Base-by-base conservation (phyloP, 2,329 filamentous ascomycete genomes). In the Penicillium sp. region DNA sequence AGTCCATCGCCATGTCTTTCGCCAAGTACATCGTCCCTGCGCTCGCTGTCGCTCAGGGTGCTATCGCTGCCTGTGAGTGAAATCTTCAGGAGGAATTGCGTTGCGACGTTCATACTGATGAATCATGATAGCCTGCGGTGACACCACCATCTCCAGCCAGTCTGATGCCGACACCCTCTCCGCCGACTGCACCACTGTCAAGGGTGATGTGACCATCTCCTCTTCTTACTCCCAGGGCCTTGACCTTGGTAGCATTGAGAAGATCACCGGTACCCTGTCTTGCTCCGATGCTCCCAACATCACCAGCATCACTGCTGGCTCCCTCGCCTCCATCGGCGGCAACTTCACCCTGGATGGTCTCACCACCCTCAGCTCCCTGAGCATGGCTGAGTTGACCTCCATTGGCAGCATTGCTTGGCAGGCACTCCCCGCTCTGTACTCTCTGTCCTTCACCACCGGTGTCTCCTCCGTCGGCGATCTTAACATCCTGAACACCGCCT, bases 401-500 rank as follows among this genome's bases (percentile, higher is more conserved):
- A 86, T 96, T 61, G 83, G 84, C 64, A 77, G 78, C 56, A 88
- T 98, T 73, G 76, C 83, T 64, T 93, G 90, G 83, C 79, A 83
- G 57, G 89, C 89, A 65, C 85, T 97, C 43, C 87, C 87, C 60
- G 79, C 80, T 63, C 80, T 90, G 39, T 80, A 84, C 68, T 68
- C 71, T 33, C 77, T 90, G 45, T 78, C 77, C 55, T 89, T 90
- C 78, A 77, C 80, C 76, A 71, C 83, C 80, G 73, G 84, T 77
- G 81, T 98, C 68, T 86, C 82, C 67, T 80, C 86, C 74, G 90
- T 90, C 58, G 79, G 78, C 63, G 83, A 79, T 62, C 84, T 99
- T 66, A 77, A 80, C 66, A 93, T 99, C 73, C 84, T 86, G 77
- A 95, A 99, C 81, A 99, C 95, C 50, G 86, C 88, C 76, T 85